Conservation (phyloP, 2,329 filamentous ascomycete genomes). For the Epichloe typhina region DNA sequence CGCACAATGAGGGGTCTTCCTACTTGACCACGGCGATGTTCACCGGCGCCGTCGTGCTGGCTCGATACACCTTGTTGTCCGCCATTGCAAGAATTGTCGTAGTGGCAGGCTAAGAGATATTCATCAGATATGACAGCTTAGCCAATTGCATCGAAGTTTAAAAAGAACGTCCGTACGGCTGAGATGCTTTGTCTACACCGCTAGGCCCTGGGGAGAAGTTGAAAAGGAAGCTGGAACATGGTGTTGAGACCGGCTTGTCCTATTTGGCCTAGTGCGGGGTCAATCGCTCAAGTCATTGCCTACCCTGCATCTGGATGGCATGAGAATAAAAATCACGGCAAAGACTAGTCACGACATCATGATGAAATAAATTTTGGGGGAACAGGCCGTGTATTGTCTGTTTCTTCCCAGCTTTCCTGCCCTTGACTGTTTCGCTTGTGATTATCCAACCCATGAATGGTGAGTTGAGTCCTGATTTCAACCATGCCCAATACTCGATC, state of each 20-base stretch:
- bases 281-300: neutral
- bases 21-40: constrained; percentile 98
- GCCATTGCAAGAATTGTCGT: constrained; percentile 23
- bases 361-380: neutral
- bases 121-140: neutral
- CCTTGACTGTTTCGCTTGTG: no score
- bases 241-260: neutral
- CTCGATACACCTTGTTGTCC: constrained; percentile 58
- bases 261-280: neutral
- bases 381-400: neutral
- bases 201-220: neutral
- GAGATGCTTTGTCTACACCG: neutral
- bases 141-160: neutral
- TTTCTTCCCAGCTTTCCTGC: neutral
- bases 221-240: neutral
- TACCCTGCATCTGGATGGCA: neutral
- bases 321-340: neutral
- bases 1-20: constrained; percentile 4
- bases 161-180: neutral
- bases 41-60: constrained; percentile 91
- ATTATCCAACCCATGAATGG: no score
- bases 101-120: neutral
- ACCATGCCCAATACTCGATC: no score
- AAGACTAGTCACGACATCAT: neutral
- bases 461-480: no score